Percentiles rank a stretch among this genome's conserved stretches.
Conservation (phyloP, 352 stramenopile genomes). For the Pythium biforme region DNA sequence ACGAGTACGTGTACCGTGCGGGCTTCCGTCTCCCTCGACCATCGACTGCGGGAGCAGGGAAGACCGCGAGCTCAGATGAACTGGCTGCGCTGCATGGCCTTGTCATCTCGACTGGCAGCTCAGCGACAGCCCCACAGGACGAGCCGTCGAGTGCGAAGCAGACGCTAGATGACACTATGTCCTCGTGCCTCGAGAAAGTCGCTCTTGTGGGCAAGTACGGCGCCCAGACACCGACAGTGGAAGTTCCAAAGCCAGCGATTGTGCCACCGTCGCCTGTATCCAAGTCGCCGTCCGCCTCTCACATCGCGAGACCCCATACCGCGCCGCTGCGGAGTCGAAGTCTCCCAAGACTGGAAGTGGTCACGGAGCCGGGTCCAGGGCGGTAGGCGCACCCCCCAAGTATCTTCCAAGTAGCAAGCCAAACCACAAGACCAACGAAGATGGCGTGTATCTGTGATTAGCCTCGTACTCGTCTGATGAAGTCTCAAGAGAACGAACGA, state of each 20-base stretch:
- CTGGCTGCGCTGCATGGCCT: conserved; percentile 8
- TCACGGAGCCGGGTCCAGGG: background rate
- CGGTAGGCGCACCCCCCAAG: background rate
- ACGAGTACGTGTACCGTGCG: conserved; percentile 56
- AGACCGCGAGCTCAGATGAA: conserved; percentile 3
- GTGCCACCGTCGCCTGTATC: conserved; percentile 11
- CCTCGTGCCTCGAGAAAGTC: conserved; percentile 41
- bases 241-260: conserved; percentile 31
- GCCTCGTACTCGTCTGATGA: too few relatives aligned
- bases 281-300: conserved; percentile 1
- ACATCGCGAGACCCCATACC: conserved; percentile 39
- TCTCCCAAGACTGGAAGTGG: conserved; percentile 39
- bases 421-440: too few relatives aligned
- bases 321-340: conserved; percentile 52
- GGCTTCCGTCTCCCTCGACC: conserved; percentile 52
- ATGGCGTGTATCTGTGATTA: too few relatives aligned
- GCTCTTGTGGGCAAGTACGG: conserved; percentile 33
- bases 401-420: too few relatives aligned
- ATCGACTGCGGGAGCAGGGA: conserved; percentile 10
- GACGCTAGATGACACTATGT: conserved; percentile 30
- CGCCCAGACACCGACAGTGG: background rate
- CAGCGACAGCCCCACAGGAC: background rate
- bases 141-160: background rate
- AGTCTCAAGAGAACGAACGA: too few relatives aligned
- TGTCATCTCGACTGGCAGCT: conserved; percentile 1